phyloP scores from a whole-genome alignment of 1,284 basidiomycete genomes.

The Volvariella volvacea region DNA sequence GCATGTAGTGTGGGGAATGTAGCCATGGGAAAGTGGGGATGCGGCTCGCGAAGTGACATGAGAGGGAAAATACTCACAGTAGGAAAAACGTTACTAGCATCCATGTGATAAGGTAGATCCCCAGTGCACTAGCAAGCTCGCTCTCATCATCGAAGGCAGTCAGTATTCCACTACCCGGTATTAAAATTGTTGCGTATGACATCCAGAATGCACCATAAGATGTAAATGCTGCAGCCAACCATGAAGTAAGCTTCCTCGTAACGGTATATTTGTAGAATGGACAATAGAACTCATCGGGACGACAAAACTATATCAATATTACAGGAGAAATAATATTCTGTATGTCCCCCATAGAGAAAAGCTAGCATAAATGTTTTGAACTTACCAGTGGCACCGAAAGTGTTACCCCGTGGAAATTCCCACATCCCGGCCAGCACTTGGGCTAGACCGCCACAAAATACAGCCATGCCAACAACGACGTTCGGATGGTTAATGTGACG shows the following conservation, averaged over 20 bases:
- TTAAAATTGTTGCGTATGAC: slow-evolving; percentile 60
- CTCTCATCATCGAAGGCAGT: slow-evolving; percentile 34
- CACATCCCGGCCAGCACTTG: slow-evolving; percentile 79
- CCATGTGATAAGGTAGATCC: slow-evolving; percentile 64
- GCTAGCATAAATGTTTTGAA: too few species aligned
- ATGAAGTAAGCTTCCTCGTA: too few species aligned
- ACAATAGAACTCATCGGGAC: too few species aligned
- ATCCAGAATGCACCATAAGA: slow-evolving; percentile 65
- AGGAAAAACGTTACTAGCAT: slow-evolving; percentile 53
- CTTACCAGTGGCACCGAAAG: slow-evolving; percentile 66
- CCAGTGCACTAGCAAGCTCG: slow-evolving; percentile 53
- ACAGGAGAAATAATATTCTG: too few species aligned
- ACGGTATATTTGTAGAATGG: too few species aligned
- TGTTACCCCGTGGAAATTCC: slow-evolving; percentile 78
- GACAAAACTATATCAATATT: too few species aligned
- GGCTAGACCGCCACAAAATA: slow-evolving; percentile 79
- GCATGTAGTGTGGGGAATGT: too few species aligned
- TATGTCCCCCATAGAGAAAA: too few species aligned
- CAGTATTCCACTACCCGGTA: slow-evolving; percentile 56
- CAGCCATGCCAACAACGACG: slow-evolving; percentile 80
- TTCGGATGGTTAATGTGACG: slow-evolving; percentile 54
- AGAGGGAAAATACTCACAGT: too few species aligned
- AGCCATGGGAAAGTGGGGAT: too few species aligned
- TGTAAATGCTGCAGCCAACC: slow-evolving; percentile 32
- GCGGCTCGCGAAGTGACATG: too few species aligned